Percentiles rank a stretch among this genome's conserved stretches.
Conservation (phyloP, 1,139 yeast species). For the Hansenula sp. region DNA sequence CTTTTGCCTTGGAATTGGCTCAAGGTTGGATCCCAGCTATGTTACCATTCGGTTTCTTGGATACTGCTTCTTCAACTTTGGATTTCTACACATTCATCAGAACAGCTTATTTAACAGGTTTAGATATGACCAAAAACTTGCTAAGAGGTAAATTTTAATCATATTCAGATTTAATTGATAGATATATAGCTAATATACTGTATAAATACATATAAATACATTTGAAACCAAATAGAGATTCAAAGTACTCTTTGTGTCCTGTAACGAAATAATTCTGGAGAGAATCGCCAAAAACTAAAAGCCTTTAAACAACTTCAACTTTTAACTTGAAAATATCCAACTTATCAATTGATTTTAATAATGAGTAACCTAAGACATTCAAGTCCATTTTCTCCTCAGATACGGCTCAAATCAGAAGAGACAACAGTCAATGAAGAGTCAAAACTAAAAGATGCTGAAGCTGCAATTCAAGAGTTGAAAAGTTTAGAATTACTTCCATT, state of each 20-base stretch:
- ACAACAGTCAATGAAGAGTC: neutral
- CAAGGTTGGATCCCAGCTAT: constrained; percentile 99
- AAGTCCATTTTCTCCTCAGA: constrained; percentile 1
- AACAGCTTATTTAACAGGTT: constrained; percentile 72
- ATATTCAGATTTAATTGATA: neutral
- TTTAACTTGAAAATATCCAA: no score
- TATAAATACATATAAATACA: no score
- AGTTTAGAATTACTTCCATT: constrained; percentile 19
- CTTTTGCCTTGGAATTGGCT: constrained; percentile 90
- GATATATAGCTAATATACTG: neutral
- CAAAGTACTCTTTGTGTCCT: no score
- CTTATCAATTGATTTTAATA: constrained; percentile 26
- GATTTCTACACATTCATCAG: constrained; percentile 65
- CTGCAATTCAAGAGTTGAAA: constrained; percentile 13
- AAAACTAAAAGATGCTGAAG: constrained; percentile 2
- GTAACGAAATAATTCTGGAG: no score
- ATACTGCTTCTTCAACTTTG: constrained; percentile 72
- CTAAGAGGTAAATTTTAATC: constrained; percentile 59
- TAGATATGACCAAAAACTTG: constrained; percentile 70
- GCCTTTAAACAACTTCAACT: no score
- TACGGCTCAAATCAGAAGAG: constrained; percentile 1
- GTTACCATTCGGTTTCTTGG: constrained; percentile 94
- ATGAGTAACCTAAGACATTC: constrained; percentile 1
- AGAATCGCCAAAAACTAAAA: no score
- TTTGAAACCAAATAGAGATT: no score